phyloP scores from a whole-genome alignment of 179 eudicot species.

The Camellia oleifera region DNA sequence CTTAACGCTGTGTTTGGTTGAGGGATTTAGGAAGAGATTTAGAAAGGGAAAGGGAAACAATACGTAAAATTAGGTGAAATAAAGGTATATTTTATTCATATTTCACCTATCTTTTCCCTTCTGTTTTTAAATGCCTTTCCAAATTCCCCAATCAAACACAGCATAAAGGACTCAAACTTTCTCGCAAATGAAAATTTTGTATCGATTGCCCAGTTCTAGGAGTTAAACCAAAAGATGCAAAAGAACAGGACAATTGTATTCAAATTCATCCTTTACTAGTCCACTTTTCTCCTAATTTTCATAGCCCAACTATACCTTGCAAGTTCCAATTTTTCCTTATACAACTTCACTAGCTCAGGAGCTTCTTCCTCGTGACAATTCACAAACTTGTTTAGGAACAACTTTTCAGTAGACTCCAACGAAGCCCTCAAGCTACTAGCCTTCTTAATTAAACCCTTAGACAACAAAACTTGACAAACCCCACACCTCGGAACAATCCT shows the following conservation, averaged over 20 bases:
- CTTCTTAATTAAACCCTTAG: slow-evolving; percentile 4
- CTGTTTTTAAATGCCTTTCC: too few species aligned
- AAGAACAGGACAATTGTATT: background rate
- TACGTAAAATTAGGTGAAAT: too few species aligned
- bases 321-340: background rate
- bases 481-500: slow-evolving; percentile 20
- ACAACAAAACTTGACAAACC: slow-evolving; percentile 11
- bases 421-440: background rate
- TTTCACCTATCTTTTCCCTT: too few species aligned
- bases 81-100: too few species aligned
- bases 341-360: slow-evolving; percentile 10
- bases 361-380: background rate
- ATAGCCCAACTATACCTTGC: background rate
- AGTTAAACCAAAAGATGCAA: background rate
- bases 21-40: too few species aligned
- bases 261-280: background rate
- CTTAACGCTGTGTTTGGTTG: too few species aligned
- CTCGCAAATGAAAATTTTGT: background rate
- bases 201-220: background rate
- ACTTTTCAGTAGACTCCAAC: background rate
- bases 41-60: too few species aligned
- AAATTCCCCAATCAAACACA: background rate
- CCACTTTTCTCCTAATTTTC: background rate
- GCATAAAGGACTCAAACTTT: background rate
- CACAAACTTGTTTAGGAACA: background rate